These are phyloP conservation scores for Russula brevipes DNA, from an alignment of 768 basidiomycete genomes.

Conservation along the genomic window DNA sequence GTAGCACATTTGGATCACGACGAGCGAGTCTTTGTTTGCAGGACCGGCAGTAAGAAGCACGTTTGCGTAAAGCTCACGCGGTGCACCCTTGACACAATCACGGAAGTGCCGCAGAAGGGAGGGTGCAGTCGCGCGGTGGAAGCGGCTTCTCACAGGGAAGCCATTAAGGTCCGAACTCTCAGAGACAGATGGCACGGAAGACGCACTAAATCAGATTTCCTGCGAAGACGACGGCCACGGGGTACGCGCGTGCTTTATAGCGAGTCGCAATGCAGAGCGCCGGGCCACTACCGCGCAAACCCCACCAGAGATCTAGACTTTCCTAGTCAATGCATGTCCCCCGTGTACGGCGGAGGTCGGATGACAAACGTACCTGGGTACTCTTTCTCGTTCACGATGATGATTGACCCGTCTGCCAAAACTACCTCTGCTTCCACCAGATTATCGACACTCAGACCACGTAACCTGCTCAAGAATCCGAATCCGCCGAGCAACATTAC, in stretches of 20 bases:
- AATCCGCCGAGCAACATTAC: slow-evolving; percentile 86
- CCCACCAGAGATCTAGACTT: slow-evolving; percentile 78
- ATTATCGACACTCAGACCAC: slow-evolving; percentile 85
- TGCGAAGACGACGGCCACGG: slow-evolving; percentile 85
- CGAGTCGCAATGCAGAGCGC: slow-evolving; percentile 80
- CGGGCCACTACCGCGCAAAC: slow-evolving; percentile 76
- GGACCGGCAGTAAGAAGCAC: slow-evolving; percentile 88
- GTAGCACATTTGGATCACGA: slow-evolving; percentile 91
- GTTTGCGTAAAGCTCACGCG: slow-evolving; percentile 84
- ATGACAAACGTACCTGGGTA: slow-evolving; percentile 49
- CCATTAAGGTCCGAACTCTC: neutral
- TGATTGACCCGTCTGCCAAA: slow-evolving; percentile 81
- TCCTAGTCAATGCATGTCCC: slow-evolving; percentile 10
- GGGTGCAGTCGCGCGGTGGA: slow-evolving; percentile 80
- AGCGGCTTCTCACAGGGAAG: slow-evolving; percentile 51
- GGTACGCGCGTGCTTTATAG: slow-evolving; percentile 86
- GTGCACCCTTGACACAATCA: slow-evolving; percentile 86
- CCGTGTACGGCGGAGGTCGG: neutral
- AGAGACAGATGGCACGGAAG: slow-evolving; percentile 2
- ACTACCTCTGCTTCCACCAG: slow-evolving; percentile 91
- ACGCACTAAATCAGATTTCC: slow-evolving; percentile 89
- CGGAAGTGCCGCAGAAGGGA: slow-evolving; percentile 89
- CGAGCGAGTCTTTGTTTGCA: slow-evolving; percentile 72
- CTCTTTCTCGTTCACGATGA: slow-evolving; percentile 67
- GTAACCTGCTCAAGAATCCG: slow-evolving; percentile 77